Evolutionary conservation across 768 basidiomycete species (phyloP).

Genomic region (Suillus subalutaceus): DNA sequence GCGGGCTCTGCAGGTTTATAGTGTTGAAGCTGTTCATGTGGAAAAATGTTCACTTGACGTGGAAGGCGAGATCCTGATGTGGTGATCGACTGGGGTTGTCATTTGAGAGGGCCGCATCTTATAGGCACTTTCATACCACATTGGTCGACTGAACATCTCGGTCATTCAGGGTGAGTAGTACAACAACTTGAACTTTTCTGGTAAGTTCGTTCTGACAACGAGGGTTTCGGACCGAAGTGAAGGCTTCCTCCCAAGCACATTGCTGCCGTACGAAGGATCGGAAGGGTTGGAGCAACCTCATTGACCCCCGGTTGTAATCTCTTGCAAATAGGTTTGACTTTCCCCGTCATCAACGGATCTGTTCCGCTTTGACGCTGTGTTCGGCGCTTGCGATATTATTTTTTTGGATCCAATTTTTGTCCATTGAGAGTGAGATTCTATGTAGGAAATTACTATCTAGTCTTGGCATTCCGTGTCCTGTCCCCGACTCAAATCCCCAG

Average conservation of each 20-base stretch:
- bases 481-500: too few relatives aligned
- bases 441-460: too few relatives aligned
- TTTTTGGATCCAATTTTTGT: too few relatives aligned
- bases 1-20: background rate
- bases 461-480: too few relatives aligned
- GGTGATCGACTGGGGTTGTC: background rate
- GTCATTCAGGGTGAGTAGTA: background rate
- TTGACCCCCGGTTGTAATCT: background rate
- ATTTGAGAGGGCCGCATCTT: background rate
- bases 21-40: background rate
- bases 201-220: background rate
- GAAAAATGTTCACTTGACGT: too few relatives aligned
- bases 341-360: background rate
- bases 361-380: too few relatives aligned
- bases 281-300: background rate
- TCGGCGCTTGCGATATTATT: background rate
- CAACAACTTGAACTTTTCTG: background rate
- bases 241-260: background rate
- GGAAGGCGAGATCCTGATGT: background rate
- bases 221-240: conserved; percentile 2
- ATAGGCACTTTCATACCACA: background rate
- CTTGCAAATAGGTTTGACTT: too few relatives aligned
- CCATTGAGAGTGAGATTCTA: too few relatives aligned
- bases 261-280: background rate
- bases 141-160: background rate